Conservation (phyloP, 306 rosid genomes). For the Trichosanthes truncata region DNA sequence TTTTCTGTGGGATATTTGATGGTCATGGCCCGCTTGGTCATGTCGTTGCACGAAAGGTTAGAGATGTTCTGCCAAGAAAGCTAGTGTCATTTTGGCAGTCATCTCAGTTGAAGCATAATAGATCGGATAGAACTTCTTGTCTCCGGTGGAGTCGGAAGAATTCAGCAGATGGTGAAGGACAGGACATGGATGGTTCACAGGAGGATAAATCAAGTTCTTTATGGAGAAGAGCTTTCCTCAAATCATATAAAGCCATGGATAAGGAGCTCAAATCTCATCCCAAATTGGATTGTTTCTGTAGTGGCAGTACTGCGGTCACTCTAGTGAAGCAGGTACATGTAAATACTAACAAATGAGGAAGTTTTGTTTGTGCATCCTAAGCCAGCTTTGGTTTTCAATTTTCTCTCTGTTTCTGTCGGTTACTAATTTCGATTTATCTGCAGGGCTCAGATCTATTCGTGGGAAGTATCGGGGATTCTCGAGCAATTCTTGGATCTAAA, state of each 20-base stretch:
- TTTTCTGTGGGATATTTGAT: constrained; percentile 85
- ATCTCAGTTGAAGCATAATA: constrained; percentile 36
- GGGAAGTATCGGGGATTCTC: constrained; percentile 83
- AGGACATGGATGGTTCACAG: constrained; percentile 42
- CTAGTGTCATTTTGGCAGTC: constrained; percentile 59
- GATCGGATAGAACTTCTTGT: constrained; percentile 33
- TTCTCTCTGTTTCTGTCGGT: background rate
- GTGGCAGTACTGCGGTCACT: constrained; percentile 84
- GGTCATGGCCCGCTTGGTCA: constrained; percentile 97
- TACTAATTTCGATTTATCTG: constrained; percentile 18
- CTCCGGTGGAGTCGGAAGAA: constrained; percentile 31
- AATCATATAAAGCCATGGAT: constrained; percentile 88
- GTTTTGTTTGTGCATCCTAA: background rate
- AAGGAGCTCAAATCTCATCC: constrained; percentile 87
- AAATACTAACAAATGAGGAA: background rate
- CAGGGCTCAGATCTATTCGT: constrained; percentile 84
- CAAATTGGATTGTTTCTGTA: constrained; percentile 85
- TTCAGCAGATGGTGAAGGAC: constrained; percentile 35
- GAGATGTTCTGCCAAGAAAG: constrained; percentile 70
- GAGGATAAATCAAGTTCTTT: constrained; percentile 46
- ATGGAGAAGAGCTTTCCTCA: constrained; percentile 84
- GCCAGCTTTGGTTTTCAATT: constrained; percentile 5
- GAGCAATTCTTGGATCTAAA: constrained; percentile 90
- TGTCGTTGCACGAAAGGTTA: constrained; percentile 83
- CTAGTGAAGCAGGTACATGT: constrained; percentile 71